A percentile compares a stretch with the other conserved stretches of the same genome.
phyloP scores from a whole-genome alignment of 805 yeast species.

The Teunomyces lycoperdinae region DNA sequence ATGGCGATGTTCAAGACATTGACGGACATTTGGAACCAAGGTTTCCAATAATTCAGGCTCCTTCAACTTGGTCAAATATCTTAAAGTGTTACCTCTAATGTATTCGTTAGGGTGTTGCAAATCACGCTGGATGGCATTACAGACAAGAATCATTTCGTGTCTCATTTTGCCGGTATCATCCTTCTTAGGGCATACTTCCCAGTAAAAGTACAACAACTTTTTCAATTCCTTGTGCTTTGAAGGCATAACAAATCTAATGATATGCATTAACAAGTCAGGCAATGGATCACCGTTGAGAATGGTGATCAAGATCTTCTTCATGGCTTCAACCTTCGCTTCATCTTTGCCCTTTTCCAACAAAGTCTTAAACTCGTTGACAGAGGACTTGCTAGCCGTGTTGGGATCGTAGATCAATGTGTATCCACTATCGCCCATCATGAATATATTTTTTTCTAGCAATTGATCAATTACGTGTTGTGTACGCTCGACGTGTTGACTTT shows the following conservation, averaged over 20 bases:
- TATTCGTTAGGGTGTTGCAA: conserved; percentile 97
- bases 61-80: conserved; percentile 84
- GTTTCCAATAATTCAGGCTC: conserved; percentile 96
- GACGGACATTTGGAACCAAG: conserved; percentile 86
- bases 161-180: conserved; percentile 86
- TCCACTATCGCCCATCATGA: conserved; percentile 37
- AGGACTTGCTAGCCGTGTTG: conserved; percentile 56
- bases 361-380: conserved; percentile 70
- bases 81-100: conserved; percentile 90
- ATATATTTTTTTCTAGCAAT: background rate
- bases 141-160: conserved; percentile 97
- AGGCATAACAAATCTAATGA: conserved; percentile 96
- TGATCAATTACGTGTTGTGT: conserved; percentile 3
- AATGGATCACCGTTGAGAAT: conserved; percentile 91
- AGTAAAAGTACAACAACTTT: conserved; percentile 88
- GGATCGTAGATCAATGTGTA: conserved; percentile 84
- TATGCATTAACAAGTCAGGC: conserved; percentile 93
- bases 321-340: conserved; percentile 80
- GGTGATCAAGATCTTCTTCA: conserved; percentile 81
- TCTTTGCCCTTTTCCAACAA: conserved; percentile 87
- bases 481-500: conserved; percentile 10
- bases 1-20: conserved; percentile 92
- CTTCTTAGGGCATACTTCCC: conserved; percentile 96
- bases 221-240: conserved; percentile 86
- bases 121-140: conserved; percentile 97